Evolutionary conservation across 83 land plant genomes (phyloP).

Genomic region (Diphasiastrum complanatum): DNA sequence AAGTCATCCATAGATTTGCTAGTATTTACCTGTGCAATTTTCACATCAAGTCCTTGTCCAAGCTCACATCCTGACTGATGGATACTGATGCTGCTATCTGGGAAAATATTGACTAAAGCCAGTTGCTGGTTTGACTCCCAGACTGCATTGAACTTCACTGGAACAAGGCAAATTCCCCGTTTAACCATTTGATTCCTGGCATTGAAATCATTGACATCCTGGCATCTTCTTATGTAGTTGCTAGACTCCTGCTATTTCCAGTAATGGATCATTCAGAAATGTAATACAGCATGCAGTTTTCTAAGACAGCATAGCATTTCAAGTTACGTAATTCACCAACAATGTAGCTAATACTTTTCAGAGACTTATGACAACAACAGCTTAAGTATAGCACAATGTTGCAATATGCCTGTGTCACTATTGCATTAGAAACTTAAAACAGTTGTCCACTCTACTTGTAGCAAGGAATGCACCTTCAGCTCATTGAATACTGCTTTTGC

Average conservation of each 20-base stretch:
- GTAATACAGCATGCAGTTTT: no score
- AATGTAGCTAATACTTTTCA: background rate
- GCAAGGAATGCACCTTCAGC: conserved; percentile 18
- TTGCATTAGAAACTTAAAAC: no score
- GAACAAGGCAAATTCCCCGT: conserved; percentile 35
- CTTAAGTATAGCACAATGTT: no score
- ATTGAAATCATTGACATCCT: conserved; percentile 25
- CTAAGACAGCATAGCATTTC: no score
- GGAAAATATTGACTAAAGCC: conserved; percentile 30
- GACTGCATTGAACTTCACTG: conserved; percentile 29
- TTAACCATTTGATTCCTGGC: conserved; percentile 24
- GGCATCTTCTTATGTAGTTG: conserved; percentile 14
- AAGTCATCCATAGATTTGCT: no score
- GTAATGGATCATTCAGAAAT: background rate
- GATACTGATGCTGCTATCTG: conserved; percentile 38
- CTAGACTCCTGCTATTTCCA: conserved; percentile 28
- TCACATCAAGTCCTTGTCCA: conserved; percentile 40
- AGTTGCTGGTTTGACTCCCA: conserved; percentile 24
- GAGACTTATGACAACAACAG: background rate
- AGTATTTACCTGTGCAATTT: conserved; percentile 39
- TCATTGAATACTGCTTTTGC: conserved; percentile 26
- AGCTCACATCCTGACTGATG: conserved; percentile 41
- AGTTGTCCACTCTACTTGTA: no score
- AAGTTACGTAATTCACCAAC: no score
- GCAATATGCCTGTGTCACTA: no score